Base-by-base conservation (phyloP, 441 rosid genomes). In the Corymbia citriodora region DNA sequence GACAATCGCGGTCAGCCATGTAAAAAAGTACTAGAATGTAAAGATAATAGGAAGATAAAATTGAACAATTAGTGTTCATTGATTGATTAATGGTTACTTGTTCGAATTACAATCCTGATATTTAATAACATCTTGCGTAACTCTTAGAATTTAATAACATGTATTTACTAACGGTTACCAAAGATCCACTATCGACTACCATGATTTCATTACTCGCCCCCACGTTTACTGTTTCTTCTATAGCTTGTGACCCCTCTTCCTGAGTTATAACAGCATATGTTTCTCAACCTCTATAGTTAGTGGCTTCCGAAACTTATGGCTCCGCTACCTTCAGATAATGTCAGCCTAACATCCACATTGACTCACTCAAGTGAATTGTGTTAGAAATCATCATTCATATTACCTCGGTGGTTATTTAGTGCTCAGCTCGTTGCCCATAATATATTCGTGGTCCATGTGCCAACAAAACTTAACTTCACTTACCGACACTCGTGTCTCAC, bases 1-100 rank as follows among this genome's bases (percentile, higher is more conserved):
- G 23, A 10, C 48, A 18, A 18, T 70, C 4, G 10, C 0, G 0
- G 2, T 70, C 1, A 9, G 1, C 8, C 48, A 33, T 17, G 25
- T 70, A 68, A 70, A 70, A 70, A 1, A 14, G 23, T 18, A 70
- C 81, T 33, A 33, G 19, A 3, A 33, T 18, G 8, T 33, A 70
- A 70, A 70, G 40, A 70, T 72, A 72, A 33, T 6, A 23, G 7
- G 2, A 68, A 68, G 40, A 72, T 36, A 19, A 36, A 72, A 5
- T 0, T 19, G 4, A 72, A 36, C 15, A 36, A 72, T 27, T 6
- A 6, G 49, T 36, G 82, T 10, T 23, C 1, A 72, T 5, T 33
- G 81, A 9, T 70, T 10, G 25, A 33, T 33, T 5, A 70, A 2
- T 10, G 14, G 81, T 33, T 45, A 2, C 1, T 70, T 70, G 48